Conservation (phyloP, 192 early-diverging fungal genomes). For the Coemansia sp. region DNA sequence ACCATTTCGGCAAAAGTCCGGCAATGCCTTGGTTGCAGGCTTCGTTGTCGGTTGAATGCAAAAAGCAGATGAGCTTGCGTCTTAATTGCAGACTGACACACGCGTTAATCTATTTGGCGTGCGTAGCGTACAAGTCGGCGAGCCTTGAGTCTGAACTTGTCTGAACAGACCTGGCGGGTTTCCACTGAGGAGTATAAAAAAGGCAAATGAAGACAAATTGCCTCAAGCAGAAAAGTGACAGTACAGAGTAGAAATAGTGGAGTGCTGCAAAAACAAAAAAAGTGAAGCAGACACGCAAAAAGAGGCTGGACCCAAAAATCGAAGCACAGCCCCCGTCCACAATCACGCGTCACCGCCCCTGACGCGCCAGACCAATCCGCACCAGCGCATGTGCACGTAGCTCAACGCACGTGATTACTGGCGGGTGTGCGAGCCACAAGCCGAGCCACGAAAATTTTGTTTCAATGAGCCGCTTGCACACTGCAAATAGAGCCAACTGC, state of each 20-base stretch:
- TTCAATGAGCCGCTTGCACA: constrained; percentile 1
- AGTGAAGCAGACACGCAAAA: background rate
- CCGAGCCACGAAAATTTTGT: constrained; percentile 15
- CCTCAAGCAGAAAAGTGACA: background rate
- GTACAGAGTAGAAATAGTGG: background rate
- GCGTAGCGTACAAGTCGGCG: background rate
- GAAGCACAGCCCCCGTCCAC: constrained; percentile 4
- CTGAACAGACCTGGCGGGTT: background rate
- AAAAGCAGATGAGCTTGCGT: background rate
- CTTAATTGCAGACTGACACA: background rate
- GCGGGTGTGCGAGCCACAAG: constrained; percentile 12
- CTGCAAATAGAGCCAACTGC: background rate
- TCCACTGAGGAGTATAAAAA: background rate
- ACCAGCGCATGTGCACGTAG: constrained; percentile 9
- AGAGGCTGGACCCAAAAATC: constrained; percentile 1
- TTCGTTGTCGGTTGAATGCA: background rate
- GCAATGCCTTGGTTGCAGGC: background rate
- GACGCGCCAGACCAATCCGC: constrained; percentile 21
- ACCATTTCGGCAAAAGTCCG: constrained; percentile 26
- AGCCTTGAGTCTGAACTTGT: background rate
- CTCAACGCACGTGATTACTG: constrained; percentile 11
- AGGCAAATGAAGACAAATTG: background rate
- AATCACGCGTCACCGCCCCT: constrained; percentile 5
- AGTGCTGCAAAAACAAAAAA: background rate
- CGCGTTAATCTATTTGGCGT: constrained; percentile 1